Conservation (phyloP, 441 rosid species). For the Adansonia gregorii region DNA sequence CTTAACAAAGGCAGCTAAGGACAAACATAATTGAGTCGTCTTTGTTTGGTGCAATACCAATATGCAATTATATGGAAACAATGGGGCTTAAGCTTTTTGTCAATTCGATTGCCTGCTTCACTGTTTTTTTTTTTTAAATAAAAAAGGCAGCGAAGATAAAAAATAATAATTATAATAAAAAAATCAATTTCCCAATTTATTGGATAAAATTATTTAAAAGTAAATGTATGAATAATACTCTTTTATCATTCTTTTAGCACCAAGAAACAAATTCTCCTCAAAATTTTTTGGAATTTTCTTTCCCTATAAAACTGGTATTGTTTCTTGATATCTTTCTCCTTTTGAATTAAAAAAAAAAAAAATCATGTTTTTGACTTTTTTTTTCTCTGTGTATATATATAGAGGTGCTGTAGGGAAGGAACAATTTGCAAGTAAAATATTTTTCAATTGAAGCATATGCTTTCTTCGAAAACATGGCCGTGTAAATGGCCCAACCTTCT, state of each 20-base stretch:
- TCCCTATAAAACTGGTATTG: neutral
- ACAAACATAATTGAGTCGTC: neutral
- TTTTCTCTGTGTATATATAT: neutral
- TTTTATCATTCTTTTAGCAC: neutral
- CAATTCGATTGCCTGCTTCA: neutral
- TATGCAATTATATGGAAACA: neutral
- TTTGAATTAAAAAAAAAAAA: neutral
- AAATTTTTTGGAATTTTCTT: neutral
- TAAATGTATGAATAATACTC: neutral
- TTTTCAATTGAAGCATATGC: no score
- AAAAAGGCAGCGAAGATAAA: no score
- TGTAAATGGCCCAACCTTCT: no score
- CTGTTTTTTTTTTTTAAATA: neutral
- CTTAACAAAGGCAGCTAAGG: slow-evolving; percentile 17
- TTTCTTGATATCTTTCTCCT: neutral
- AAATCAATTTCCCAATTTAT: no score
- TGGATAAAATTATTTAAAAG: no score
- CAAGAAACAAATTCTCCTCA: neutral
- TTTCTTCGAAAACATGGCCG: no score
- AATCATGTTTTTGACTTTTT: neutral
- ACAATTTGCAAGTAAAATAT: neutral
- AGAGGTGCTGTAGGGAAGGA: neutral
- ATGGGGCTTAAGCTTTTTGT: neutral
- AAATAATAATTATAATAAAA: no score
- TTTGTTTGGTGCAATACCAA: neutral